Percentiles rank a stretch among this genome's conserved stretches.
Conservation (phyloP, 2,329 filamentous ascomycete genomes). For the Phyllosticta ampelicida region DNA sequence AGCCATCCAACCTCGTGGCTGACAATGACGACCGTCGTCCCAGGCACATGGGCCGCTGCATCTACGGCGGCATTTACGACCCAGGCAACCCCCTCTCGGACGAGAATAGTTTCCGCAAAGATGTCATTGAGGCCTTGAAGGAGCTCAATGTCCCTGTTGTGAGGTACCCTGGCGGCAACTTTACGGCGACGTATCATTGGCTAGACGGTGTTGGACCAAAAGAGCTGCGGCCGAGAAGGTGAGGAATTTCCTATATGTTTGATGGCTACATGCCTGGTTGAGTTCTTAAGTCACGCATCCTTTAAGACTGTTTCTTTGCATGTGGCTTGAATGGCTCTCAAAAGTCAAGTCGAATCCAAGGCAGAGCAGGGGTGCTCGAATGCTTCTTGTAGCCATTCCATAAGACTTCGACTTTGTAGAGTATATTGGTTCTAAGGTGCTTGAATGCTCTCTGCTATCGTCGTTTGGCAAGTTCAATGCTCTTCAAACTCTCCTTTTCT, state of each 20-base stretch:
- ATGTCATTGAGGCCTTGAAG: conserved; percentile 63
- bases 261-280: background rate
- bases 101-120: conserved; percentile 63
- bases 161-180: conserved; percentile 75
- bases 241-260: conserved; percentile 16
- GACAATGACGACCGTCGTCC: conserved; percentile 15
- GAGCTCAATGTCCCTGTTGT: conserved; percentile 68
- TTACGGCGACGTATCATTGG: conserved; percentile 79
- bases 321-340: no score
- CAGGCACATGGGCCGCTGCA: conserved; percentile 81
- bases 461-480: no score
- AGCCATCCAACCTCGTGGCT: background rate
- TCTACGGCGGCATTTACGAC: conserved; percentile 79
- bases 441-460: no score
- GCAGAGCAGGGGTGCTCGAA: background rate
- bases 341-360: no score
- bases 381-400: background rate
- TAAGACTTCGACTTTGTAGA: no score
- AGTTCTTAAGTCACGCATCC: no score
- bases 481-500: no score
- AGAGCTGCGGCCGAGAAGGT: conserved; percentile 52
- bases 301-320: no score
- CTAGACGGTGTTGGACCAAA: conserved; percentile 66
- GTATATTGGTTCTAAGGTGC: no score
- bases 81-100: conserved; percentile 64